Base-by-base conservation (phyloP, 2,329 filamentous ascomycete genomes). In the Fusarium albidum region DNA sequence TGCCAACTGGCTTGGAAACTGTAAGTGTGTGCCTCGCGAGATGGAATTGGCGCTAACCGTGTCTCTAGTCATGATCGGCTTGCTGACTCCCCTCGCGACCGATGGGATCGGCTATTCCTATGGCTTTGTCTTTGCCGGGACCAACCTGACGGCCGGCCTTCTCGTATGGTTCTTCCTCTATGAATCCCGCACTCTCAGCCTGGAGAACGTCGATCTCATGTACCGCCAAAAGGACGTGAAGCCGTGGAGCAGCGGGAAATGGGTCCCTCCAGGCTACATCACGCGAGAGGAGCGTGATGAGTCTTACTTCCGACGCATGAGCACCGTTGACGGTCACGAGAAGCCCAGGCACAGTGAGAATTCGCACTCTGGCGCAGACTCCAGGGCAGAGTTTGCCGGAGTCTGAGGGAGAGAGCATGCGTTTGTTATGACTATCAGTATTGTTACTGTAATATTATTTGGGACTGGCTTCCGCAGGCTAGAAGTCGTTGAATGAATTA, bases 161-260 rank as follows among this genome's bases (percentile, higher is more conserved):
- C 69, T 88, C 15, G 83, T 89, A 21, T 90, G 84, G 77, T 87
- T 90, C 75, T 89, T 88, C 71, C 79, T 90, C 49, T 86, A 83
- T 69, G 87, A 91, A 68, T 85, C 81, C 13, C 81, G 83, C 55
- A 82, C 80, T 33, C 79, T 88, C 9, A 85, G 83, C 11, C 78
- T 91, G n/a, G 88, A 91, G 73, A 85, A 89, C 62, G 84, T 91
- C 51, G 87, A 91, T 70, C 81, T 83, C 45, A 88, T 89, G 85
- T 91, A 91, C 69, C 79, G 86, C 40, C 73, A 85, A 15, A 72
- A 61, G 3, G 58, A 77, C 34, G 78, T 89, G n/a, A 83, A 82
- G 70, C 80, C 87, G 4, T 86, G 84, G 81, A 81, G 79, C 68
- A 86, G 82, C 64, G 70, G 74, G 54, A 75, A 78, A 57, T 89